A percentile compares a stretch with the other conserved stretches of the same genome.
Conservation (phyloP, 2,329 filamentous ascomycete genomes). For the Piedraia hortae region DNA sequence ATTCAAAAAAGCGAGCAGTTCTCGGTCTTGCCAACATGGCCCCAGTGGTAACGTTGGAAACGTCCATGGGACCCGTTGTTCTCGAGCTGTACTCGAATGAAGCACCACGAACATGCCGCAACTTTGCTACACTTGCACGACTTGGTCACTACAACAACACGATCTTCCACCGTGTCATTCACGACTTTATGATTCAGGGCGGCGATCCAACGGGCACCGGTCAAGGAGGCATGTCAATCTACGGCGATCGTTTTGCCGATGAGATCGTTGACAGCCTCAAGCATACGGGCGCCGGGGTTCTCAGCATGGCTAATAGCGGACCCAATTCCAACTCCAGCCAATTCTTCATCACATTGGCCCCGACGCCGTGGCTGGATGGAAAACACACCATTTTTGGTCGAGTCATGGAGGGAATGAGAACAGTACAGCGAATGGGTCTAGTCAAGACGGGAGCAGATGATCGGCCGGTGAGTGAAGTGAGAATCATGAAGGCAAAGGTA, state of each 20-base stretch:
- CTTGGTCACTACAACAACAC: constrained; percentile 72
- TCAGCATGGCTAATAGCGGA: constrained; percentile 90
- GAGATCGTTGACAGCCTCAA: constrained; percentile 57
- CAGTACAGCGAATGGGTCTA: constrained; percentile 69
- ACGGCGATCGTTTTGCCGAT: constrained; percentile 80
- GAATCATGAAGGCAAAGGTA: constrained; percentile 45
- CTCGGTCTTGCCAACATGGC: constrained; percentile 41
- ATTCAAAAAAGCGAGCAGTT: no score
- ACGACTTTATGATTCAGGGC: constrained; percentile 75
- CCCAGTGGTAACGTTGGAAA: constrained; percentile 56
- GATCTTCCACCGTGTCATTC: constrained; percentile 80
- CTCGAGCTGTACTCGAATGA: constrained; percentile 77
- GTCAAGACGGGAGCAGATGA: constrained; percentile 66
- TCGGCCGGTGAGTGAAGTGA: constrained; percentile 54
- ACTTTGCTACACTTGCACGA: constrained; percentile 55
- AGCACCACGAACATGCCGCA: constrained; percentile 33
- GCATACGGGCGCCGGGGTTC: constrained; percentile 76
- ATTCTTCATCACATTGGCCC: constrained; percentile 86
- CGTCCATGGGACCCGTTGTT: constrained; percentile 60
- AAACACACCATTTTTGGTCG: constrained; percentile 94
- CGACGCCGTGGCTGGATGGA: constrained; percentile 85
- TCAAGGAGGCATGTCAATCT: constrained; percentile 67
- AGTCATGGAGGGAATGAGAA: constrained; percentile 54
- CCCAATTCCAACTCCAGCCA: constrained; percentile 84
- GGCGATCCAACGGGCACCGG: constrained; percentile 82